phyloP scores from a whole-genome alignment of 345 rosid species.

The Turnera subulata region DNA sequence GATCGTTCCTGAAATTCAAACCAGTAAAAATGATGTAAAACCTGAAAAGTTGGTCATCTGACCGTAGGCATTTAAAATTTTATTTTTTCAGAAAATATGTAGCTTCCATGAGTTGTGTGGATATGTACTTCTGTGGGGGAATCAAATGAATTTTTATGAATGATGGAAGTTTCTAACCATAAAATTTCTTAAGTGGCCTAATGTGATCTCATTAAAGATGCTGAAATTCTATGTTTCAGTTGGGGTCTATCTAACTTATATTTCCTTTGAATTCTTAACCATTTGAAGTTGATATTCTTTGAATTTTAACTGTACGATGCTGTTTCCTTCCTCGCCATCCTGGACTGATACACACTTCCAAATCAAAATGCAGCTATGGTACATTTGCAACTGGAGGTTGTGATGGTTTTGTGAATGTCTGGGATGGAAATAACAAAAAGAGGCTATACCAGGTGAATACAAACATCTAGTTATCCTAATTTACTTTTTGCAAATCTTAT shows the following conservation, averaged over 20 bases:
- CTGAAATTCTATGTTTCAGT: too few species aligned
- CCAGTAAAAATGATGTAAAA: too few species aligned
- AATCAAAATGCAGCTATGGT: slow-evolving; percentile 63
- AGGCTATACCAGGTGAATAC: slow-evolving; percentile 83
- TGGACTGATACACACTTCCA: slow-evolving; percentile 9
- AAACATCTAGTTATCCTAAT: neutral
- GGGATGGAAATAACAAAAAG: slow-evolving; percentile 99
- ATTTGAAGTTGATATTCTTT: neutral
- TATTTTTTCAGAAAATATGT: too few species aligned
- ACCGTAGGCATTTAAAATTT: too few species aligned
- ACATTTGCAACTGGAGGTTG: slow-evolving; percentile 99
- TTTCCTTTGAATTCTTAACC: neutral
- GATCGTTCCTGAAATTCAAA: too few species aligned
- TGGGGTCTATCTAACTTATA: too few species aligned
- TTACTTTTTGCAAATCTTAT: neutral
- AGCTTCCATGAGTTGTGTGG: too few species aligned
- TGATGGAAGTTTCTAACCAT: neutral
- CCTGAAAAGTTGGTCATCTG: too few species aligned
- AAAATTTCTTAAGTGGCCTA: too few species aligned
- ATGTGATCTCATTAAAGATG: too few species aligned
- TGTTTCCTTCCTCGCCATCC: neutral
- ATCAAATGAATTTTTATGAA: neutral
- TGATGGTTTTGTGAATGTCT: slow-evolving; percentile 93
- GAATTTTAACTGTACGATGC: neutral
- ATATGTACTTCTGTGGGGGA: neutral